Evolutionary conservation across 2,329 filamentous ascomycete species (phyloP), one percentile per base, ranked within the genome.

Genomic region (Botrytis tulipae): DNA sequence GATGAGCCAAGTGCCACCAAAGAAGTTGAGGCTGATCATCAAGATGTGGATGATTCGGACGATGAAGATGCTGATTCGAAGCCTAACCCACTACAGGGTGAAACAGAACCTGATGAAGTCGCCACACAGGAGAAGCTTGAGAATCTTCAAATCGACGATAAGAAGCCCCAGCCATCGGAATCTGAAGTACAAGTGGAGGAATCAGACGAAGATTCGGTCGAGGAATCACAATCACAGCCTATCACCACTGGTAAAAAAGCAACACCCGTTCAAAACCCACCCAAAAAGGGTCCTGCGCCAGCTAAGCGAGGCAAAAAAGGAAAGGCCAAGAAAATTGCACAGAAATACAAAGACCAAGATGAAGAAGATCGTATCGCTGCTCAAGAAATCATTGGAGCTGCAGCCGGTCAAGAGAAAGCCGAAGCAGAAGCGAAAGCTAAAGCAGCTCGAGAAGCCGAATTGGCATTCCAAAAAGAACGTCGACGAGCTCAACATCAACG

Each of bases 291-390:
- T 77, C 82, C 76, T 76, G 81, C 74, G 22, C 86, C 82, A 73
- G 79, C 82, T 46, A 92, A 90, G 80, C 90, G 95, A 73, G 94
- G 94, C 44, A 94, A 97, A 82, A 90, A 89, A 73, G 88, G 87
- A 74, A 97, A 97, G 81, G 90, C 91, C 61, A 97, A 97, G 85
- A 97, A 96, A 82, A 90, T 93, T 2, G 93, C 93, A 5, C 85
- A 89, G 74, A 98, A 97, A 82, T 99, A 99, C 83, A 95, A 92
- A 63, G 86, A 97, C 78, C 96, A 98, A 85, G 95, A 98, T 78
- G 94, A 97, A 72, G 95, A 97, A 82, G 96, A 99, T 80, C 93
- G 94, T 20, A 89, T 88, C 10, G 88, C 95, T 0, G 94, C 94
- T 46, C 92, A 98, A 82, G 87, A 90, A 37, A 87, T 98, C n/a